phyloP scores from a whole-genome alignment of 2,329 filamentous ascomycete species.

The Colletotrichum tofieldiae region DNA sequence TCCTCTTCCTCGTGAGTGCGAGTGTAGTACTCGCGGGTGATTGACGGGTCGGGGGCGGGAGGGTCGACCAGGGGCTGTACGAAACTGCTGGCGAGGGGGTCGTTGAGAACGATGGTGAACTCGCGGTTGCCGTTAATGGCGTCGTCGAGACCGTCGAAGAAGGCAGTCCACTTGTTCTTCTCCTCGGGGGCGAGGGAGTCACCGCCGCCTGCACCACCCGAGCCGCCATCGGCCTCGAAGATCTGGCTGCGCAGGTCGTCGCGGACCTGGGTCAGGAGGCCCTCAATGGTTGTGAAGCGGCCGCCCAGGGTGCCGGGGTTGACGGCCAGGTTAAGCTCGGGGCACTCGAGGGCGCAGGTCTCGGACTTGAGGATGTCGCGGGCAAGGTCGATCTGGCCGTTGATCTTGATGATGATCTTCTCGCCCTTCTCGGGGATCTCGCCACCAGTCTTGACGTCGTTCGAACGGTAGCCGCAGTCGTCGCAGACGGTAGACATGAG shows the following conservation, averaged over 20 bases:
- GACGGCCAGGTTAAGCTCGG: constrained; percentile 88
- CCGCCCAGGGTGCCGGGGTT: constrained; percentile 96
- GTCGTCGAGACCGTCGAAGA: constrained; percentile 82
- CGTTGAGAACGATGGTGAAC: constrained; percentile 87
- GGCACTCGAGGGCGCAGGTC: constrained; percentile 88
- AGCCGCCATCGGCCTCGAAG: constrained; percentile 80
- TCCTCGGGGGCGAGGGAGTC: constrained; percentile 82
- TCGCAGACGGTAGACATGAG: constrained; percentile 96
- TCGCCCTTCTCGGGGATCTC: constrained; percentile 90
- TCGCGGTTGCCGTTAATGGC: constrained; percentile 86
- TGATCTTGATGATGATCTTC: constrained; percentile 84
- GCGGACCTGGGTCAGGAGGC: constrained; percentile 91
- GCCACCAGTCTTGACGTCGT: constrained; percentile 98
- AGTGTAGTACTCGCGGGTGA: constrained; percentile 86
- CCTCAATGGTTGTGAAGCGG: constrained; percentile 97
- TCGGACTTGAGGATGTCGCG: constrained; percentile 98
- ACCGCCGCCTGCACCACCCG: constrained; percentile 74
- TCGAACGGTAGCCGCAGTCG: constrained; percentile 92
- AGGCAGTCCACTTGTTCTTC: constrained; percentile 81
- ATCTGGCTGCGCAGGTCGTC: constrained; percentile 91
- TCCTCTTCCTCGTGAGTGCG: constrained; percentile 95
- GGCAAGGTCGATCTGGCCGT: constrained; percentile 77
- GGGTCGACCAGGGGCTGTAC: constrained; percentile 91
- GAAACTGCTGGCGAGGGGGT: constrained; percentile 93
- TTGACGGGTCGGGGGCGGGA: constrained; percentile 79